A percentile compares a stretch with the other conserved stretches of the same genome.
Conservation (phyloP, 1,284 basidiomycete genomes). For the Rhodotorula glutinis region DNA sequence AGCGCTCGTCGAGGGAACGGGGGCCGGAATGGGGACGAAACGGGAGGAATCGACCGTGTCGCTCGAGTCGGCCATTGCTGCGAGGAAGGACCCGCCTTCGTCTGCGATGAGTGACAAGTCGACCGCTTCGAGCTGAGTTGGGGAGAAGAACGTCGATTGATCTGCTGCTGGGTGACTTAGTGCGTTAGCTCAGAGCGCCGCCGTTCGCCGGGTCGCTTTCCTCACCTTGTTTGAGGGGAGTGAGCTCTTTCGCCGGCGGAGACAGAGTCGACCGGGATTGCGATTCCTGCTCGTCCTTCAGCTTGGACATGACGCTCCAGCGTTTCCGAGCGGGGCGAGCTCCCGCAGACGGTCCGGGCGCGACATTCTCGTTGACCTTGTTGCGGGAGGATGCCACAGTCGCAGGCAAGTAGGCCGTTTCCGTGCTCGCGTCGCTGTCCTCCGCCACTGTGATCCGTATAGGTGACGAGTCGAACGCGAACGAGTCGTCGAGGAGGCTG, state of each 20-base stretch:
- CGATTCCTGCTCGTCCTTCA: constrained; percentile 7
- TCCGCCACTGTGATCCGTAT: neutral
- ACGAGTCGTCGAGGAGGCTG: constrained; percentile 26
- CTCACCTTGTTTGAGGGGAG: constrained; percentile 11
- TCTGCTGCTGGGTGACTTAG: constrained; percentile 1
- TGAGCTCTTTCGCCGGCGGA: constrained; percentile 16
- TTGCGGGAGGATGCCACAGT: neutral
- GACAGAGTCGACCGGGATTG: neutral
- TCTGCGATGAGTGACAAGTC: constrained; percentile 25
- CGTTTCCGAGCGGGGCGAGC: neutral
- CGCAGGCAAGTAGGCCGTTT: too few species aligned
- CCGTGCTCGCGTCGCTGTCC: too few species aligned
- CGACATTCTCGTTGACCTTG: constrained; percentile 4
- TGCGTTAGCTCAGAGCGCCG: neutral
- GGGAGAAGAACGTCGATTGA: constrained; percentile 4
- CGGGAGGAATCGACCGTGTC: neutral
- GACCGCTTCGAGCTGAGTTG: constrained; percentile 5
- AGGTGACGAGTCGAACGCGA: constrained; percentile 1
- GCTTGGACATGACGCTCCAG: constrained; percentile 15
- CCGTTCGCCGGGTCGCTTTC: too few species aligned
- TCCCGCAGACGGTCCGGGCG: too few species aligned
- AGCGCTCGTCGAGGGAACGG: neutral
- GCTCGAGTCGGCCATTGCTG: neutral
- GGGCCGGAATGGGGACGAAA: neutral
- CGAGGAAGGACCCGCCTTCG: constrained; percentile 26